Evolutionary conservation across 2,329 filamentous ascomycete species (phyloP).

Genomic region (Didymella pinodella): DNA sequence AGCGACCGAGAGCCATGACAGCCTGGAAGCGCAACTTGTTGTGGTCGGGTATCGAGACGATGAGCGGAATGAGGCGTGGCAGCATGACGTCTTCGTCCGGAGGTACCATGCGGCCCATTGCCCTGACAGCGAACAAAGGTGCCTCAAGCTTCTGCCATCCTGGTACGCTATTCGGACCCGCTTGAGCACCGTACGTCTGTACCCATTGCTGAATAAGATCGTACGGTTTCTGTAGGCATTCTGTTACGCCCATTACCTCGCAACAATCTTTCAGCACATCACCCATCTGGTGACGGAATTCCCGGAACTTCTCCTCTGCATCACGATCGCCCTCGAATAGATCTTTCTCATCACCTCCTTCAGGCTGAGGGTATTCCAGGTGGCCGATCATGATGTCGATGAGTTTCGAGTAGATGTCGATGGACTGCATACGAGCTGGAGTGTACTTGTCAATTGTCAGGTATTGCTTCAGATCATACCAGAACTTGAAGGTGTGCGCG

Average conservation of each 20-base stretch:
- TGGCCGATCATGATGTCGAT: conserved; percentile 94
- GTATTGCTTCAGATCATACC: conserved; percentile 98
- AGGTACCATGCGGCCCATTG: conserved; percentile 96
- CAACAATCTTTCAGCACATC: conserved; percentile 97
- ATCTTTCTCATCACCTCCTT: conserved; percentile 77
- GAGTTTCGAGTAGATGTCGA: conserved; percentile 85
- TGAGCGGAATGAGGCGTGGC: conserved; percentile 88
- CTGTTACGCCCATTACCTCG: conserved; percentile 91
- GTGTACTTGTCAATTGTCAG: conserved; percentile 90
- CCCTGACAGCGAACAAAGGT: conserved; percentile 91
- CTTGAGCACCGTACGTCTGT: conserved; percentile 78
- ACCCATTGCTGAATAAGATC: conserved; percentile 89
- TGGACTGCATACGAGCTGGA: conserved; percentile 76
- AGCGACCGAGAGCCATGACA: conserved; percentile 95
- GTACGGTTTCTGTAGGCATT: conserved; percentile 90
- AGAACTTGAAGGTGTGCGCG: conserved; percentile 93
- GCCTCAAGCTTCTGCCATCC: conserved; percentile 98
- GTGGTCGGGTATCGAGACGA: conserved; percentile 93
- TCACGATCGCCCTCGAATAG: conserved; percentile 96
- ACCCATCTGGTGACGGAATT: conserved; percentile 96
- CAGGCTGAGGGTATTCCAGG: conserved; percentile 82
- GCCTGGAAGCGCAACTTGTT: conserved; percentile 98
- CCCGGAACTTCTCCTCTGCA: conserved; percentile 94
- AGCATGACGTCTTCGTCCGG: conserved; percentile 86
- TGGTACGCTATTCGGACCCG: conserved; percentile 77